Conservation (phyloP, 495 filamentous ascomycete genomes). For the Penicillium waksmanii region DNA sequence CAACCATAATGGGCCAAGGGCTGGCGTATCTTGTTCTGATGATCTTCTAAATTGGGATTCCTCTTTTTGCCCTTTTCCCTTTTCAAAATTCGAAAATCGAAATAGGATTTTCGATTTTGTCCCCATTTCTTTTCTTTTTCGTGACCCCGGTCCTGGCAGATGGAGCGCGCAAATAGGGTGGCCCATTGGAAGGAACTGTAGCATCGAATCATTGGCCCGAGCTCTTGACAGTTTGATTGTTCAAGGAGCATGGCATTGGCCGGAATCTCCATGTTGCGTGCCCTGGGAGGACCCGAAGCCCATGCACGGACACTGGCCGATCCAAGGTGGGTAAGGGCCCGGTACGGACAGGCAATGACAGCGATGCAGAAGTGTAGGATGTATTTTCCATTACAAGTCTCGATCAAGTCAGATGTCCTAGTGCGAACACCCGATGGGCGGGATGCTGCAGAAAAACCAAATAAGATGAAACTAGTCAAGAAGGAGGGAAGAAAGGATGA, state of each 20-base stretch:
- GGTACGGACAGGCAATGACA: constrained; percentile 8
- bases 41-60: constrained; percentile 5
- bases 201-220: constrained; percentile 32
- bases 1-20: constrained; percentile 27
- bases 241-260: constrained; percentile 39
- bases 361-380: constrained; percentile 15
- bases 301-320: constrained; percentile 34
- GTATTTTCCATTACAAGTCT: constrained; percentile 31
- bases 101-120: constrained; percentile 6
- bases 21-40: constrained; percentile 10
- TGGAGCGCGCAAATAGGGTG: constrained; percentile 11
- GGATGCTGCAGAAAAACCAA: constrained; percentile 46
- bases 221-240: constrained; percentile 34
- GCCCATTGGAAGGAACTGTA: constrained; percentile 31
- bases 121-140: constrained; percentile 13
- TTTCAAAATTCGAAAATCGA: constrained; percentile 1
- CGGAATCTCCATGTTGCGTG: constrained; percentile 38
- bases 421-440: constrained; percentile 44
- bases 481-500: constrained; percentile 35
- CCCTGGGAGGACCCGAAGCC: constrained; percentile 30
- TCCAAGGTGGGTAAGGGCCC: constrained; percentile 19
- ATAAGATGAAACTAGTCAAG: constrained; percentile 46
- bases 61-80: constrained; percentile 10
- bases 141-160: constrained; percentile 19
- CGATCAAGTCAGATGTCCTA: constrained; percentile 43